These are phyloP conservation scores for Penicillium hordei DNA, from an alignment of 2,329 filamentous ascomycete species.

Conservation along the genomic window DNA sequence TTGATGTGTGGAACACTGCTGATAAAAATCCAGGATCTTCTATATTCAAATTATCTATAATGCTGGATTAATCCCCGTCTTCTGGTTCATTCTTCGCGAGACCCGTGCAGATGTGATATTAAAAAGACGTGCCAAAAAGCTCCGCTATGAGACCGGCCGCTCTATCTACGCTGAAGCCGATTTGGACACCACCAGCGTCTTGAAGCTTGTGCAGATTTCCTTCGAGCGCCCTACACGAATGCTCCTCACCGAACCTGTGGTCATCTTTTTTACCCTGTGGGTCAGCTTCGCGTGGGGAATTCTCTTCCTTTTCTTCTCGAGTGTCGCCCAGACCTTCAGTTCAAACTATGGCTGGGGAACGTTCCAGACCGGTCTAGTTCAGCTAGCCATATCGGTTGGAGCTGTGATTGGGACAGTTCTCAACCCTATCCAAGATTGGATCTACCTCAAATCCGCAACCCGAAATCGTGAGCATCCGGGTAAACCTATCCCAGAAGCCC, in stretches of 20 bases:
- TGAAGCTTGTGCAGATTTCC: slow-evolving; percentile 38
- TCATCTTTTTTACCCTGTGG: slow-evolving; percentile 47
- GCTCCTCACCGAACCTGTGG: slow-evolving; percentile 45
- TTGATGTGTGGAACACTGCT: not conserved
- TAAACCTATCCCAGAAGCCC: slow-evolving; percentile 44
- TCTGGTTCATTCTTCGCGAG: slow-evolving; percentile 44
- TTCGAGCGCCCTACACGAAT: slow-evolving; percentile 42
- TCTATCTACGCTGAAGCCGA: slow-evolving; percentile 30
- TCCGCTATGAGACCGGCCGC: slow-evolving; percentile 39
- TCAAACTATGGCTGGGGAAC: slow-evolving; percentile 39
- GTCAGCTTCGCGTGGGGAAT: slow-evolving; percentile 48
- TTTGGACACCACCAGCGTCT: slow-evolving; percentile 23
- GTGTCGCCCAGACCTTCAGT: slow-evolving; percentile 43
- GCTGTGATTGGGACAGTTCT: slow-evolving; percentile 44
- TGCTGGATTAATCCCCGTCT: slow-evolving; percentile 41
- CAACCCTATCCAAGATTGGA: slow-evolving; percentile 41
- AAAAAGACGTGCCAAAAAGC: slow-evolving; percentile 38
- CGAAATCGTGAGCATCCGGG: slow-evolving; percentile 40
- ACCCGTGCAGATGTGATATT: slow-evolving; percentile 47
- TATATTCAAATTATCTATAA: slow-evolving; percentile 48
- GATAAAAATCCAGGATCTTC: slow-evolving; percentile 40
- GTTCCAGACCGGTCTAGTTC: slow-evolving; percentile 40
- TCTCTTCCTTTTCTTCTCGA: slow-evolving; percentile 45
- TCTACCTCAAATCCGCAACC: slow-evolving; percentile 25
- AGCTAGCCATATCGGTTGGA: slow-evolving; percentile 45